A percentile compares a stretch with the other conserved stretches of the same genome.
These are phyloP conservation scores for Prunus salicina DNA, from an alignment of 306 rosid species.

Conservation along the genomic window DNA sequence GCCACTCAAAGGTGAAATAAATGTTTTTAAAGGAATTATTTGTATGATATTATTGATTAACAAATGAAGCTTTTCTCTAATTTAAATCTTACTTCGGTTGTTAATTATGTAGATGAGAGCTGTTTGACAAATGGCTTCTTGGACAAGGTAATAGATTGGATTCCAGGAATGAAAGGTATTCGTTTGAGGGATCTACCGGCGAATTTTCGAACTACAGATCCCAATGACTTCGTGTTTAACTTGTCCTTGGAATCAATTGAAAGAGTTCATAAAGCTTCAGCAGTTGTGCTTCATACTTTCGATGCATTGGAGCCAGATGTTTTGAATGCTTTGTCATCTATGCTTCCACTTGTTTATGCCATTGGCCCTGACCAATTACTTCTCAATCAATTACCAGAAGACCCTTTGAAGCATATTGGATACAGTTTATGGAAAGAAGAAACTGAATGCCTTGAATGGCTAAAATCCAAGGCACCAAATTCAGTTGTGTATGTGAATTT, in stretches of 20 bases:
- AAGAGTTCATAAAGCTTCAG: not conserved
- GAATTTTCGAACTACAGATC: conserved; percentile 1
- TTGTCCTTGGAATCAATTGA: not conserved
- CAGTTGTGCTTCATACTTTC: conserved; percentile 3
- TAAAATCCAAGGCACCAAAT: not conserved
- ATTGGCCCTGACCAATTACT: conserved; percentile 8
- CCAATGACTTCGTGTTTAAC: not conserved
- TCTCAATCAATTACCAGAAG: not conserved
- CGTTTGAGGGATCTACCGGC: conserved; percentile 14
- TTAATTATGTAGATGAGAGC: conserved; percentile 11
- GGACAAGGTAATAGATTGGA: conserved; percentile 17
- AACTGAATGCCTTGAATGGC: conserved; percentile 9
- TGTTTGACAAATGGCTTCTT: conserved; percentile 6
- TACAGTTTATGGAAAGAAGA: conserved; percentile 23
- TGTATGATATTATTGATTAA: not conserved
- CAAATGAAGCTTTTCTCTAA: too few relatives aligned
- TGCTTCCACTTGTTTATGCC: not conserved
- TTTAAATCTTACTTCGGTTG: not conserved
- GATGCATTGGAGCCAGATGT: not conserved
- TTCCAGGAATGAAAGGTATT: conserved; percentile 13
- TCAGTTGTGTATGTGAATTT: conserved; percentile 18
- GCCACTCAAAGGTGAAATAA: conserved; percentile 13
- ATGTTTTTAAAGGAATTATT: not conserved
- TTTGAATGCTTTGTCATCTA: not conserved
- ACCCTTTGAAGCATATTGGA: not conserved